These are phyloP conservation scores for Diaporthe sp. DNA, from an alignment of 2,329 filamentous ascomycete genomes.

Conservation along the genomic window DNA sequence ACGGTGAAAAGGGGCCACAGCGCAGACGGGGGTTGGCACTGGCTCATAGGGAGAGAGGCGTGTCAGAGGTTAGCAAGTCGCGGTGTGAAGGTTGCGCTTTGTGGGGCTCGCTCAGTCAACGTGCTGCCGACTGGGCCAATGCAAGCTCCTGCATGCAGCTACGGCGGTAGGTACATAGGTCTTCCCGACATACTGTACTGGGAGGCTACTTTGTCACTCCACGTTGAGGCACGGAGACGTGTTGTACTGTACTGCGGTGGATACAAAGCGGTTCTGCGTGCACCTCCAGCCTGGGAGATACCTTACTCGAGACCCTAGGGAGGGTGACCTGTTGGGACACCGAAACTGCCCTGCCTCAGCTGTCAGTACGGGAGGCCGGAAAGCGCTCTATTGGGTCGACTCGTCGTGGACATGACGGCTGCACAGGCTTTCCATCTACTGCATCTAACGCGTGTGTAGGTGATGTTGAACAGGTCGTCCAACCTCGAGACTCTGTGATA, in stretches of 20 bases:
- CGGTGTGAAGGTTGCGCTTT: constrained; percentile 38
- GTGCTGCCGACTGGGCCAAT: constrained; percentile 31
- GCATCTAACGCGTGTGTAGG: background rate
- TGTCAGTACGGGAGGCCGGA: constrained; percentile 1
- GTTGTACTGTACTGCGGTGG: constrained; percentile 20
- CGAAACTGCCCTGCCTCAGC: background rate
- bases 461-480: background rate
- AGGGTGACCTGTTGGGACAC: constrained; percentile 21
- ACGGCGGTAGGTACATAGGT: constrained; percentile 26
- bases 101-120: constrained; percentile 34
- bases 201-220: constrained; percentile 1
- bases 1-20: constrained; percentile 39
- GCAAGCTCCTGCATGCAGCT: constrained; percentile 34
- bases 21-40: constrained; percentile 36
- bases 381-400: background rate
- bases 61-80: constrained; percentile 37
- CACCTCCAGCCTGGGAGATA: constrained; percentile 1
- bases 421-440: background rate
- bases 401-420: background rate
- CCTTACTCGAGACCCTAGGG: constrained; percentile 17
- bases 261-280: background rate
- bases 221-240: background rate
- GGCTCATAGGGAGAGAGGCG: constrained; percentile 28
- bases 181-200: constrained; percentile 15
- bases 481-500: background rate